phyloP scores from a whole-genome alignment of 106 monocot species.

The Dioscorea dumetorum region DNA sequence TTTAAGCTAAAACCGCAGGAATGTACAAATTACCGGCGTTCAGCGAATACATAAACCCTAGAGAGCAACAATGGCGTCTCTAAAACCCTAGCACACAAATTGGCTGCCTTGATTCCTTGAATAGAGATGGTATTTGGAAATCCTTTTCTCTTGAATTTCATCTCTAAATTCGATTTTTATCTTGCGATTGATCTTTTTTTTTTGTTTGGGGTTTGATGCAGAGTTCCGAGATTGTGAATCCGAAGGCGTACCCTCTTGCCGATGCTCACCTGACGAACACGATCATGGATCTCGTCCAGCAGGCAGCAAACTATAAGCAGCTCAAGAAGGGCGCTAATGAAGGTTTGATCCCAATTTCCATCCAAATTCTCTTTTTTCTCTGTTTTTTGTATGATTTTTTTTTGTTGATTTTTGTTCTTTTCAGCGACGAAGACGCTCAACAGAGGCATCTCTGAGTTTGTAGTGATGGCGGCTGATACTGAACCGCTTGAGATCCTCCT shows the following conservation, averaged over 20 bases:
- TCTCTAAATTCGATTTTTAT: too few species aligned
- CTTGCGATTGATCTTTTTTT: neutral
- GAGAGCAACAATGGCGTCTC: too few species aligned
- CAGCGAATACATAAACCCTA: too few species aligned
- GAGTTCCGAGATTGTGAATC: slow-evolving; percentile 67
- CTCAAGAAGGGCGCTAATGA: slow-evolving; percentile 95
- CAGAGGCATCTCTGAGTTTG: slow-evolving; percentile 50
- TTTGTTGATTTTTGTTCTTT: neutral
- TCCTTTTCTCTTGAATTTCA: too few species aligned
- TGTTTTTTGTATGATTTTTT: neutral
- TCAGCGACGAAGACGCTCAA: slow-evolving; percentile 50
- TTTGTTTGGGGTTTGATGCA: slow-evolving; percentile 8
- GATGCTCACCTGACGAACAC: slow-evolving; percentile 82
- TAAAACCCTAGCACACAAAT: too few species aligned
- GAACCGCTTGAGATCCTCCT: slow-evolving; percentile 54
- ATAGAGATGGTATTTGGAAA: too few species aligned
- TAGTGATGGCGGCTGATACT: slow-evolving; percentile 58
- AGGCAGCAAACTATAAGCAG: slow-evolving; percentile 89
- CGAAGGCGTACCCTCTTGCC: slow-evolving; percentile 88
- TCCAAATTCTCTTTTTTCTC: neutral
- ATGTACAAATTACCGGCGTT: too few species aligned
- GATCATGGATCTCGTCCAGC: slow-evolving; percentile 80
- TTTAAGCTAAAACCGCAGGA: too few species aligned
- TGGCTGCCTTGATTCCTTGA: too few species aligned
- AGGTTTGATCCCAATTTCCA: slow-evolving; percentile 24